Conservation (phyloP, 106 monocot species). For the Dactylorhiza incarnata region DNA sequence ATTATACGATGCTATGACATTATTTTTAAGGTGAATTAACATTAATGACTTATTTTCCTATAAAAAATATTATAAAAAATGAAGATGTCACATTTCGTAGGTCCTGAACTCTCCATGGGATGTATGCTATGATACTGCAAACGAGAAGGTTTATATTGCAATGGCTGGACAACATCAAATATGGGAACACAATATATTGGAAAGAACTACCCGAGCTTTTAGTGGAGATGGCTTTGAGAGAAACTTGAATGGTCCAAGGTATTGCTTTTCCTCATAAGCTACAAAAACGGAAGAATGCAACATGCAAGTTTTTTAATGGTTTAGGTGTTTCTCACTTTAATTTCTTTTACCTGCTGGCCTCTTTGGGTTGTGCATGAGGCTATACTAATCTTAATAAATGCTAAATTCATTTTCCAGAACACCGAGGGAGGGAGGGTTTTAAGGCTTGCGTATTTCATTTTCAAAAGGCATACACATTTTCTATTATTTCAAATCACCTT, state of each 20-base stretch:
- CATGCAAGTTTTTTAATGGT: not conserved
- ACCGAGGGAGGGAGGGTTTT: too few species aligned
- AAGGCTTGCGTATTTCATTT: too few species aligned
- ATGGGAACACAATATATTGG: slow-evolving; percentile 60
- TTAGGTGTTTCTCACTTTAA: not conserved
- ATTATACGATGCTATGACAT: too few species aligned
- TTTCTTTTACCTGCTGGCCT: not conserved
- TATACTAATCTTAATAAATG: not conserved
- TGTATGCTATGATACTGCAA: slow-evolving; percentile 68
- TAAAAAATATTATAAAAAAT: too few species aligned
- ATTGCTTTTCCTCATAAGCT: slow-evolving; percentile 3
- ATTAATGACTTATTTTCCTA: too few species aligned
- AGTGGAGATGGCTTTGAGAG: slow-evolving; percentile 96
- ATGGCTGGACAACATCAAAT: slow-evolving; percentile 99
- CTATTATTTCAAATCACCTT: too few species aligned
- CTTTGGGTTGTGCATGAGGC: not conserved
- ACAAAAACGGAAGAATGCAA: not conserved
- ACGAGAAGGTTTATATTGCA: slow-evolving; percentile 83
- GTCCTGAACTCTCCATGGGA: slow-evolving; percentile 99
- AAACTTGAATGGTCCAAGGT: slow-evolving; percentile 95
- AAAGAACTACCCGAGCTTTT: slow-evolving; percentile 58
- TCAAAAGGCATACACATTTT: too few species aligned
- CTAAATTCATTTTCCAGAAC: not conserved
- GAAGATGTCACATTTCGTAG: slow-evolving; percentile 17
- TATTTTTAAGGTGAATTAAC: too few species aligned